These are phyloP conservation scores for Clitopilus hobsonii DNA, from an alignment of 768 basidiomycete genomes.

Conservation along the genomic window DNA sequence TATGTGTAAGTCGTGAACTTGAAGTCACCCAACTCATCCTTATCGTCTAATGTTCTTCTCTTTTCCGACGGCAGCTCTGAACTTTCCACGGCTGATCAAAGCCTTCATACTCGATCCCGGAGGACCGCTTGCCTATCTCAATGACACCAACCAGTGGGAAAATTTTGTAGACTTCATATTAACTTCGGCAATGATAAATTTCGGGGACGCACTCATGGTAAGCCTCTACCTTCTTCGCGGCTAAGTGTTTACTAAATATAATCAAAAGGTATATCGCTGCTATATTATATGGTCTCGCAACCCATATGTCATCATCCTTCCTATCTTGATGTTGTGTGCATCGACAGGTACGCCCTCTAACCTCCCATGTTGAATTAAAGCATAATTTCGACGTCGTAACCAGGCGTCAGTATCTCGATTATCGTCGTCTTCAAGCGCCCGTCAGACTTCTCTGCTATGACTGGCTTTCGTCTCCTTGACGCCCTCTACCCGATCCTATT, in stretches of 20 bases:
- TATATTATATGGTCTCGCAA: slow-evolving; percentile 20
- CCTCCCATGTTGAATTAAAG: not conserved
- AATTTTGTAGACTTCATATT: slow-evolving; percentile 16
- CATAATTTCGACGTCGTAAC: not conserved
- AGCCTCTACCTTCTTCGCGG: slow-evolving; percentile 1
- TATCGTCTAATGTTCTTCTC: not conserved
- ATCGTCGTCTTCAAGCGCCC: slow-evolving; percentile 16
- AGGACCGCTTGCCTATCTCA: slow-evolving; percentile 15
- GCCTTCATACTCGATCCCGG: slow-evolving; percentile 15
- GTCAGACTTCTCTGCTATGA: slow-evolving; percentile 4
- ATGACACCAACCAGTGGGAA: slow-evolving; percentile 20
- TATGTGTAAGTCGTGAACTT: slow-evolving; percentile 12
- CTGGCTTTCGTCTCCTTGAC: not conserved
- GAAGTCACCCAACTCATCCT: too few species aligned
- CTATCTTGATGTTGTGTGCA: slow-evolving; percentile 12
- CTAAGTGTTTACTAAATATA: not conserved
- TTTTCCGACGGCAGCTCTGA: slow-evolving; percentile 2
- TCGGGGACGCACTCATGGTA: slow-evolving; percentile 22
- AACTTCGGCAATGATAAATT: slow-evolving; percentile 21
- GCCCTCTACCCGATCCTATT: slow-evolving; percentile 5
- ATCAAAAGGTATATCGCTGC: slow-evolving; percentile 15
- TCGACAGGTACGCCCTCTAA: slow-evolving; percentile 12
- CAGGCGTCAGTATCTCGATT: slow-evolving; percentile 7
- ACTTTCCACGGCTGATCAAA: slow-evolving; percentile 18
- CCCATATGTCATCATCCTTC: slow-evolving; percentile 14